Evolutionary conservation across 495 filamentous ascomycete genomes (phyloP), one percentile per base, ranked within the genome.

Genomic region (Friedmanniomyces simplex): DNA sequence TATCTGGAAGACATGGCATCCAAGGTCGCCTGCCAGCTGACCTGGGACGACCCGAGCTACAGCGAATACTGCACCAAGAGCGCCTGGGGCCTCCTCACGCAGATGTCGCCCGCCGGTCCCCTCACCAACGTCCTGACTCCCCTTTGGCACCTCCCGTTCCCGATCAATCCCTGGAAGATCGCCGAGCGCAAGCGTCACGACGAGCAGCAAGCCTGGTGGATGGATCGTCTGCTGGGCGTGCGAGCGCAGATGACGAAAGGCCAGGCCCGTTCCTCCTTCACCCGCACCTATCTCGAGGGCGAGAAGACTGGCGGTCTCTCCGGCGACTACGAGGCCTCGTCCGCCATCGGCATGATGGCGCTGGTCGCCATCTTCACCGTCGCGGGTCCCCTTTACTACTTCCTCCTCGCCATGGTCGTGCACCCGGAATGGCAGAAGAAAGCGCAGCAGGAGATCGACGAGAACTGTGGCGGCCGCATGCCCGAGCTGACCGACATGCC

Each of bases 21-120:
- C 4, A 71, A 71, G 55, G 58, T 71, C 32, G 67, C 68, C 61
- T 64, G 59, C 51, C 46, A 52, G 18, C 45, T 70, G 20, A 68
- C 68, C 8, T 72, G 68, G 68, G 69, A 68, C 48, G 63, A 72
- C 54, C 66, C 58, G 20, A 58, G 30, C 50, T 43, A 66, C 14
- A 70, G 68, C 59, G 60, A 59, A 37, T 65, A 67, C 50, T 64
- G 60, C 62, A 69, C 59, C 2, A 60, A 59, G 59, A 69, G 64
- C 46, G 69, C 66, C 16, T 72, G 68, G 68, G 69, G 66, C 37
- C 57, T 72, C 11, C 59, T 72, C 41, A 70, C 64, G 12, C 68
- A 72, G 47, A 72, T 72, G 69, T 70, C 69, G 0, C 69, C 69
- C 1, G 69, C 69, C 45, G 70, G 70, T 5, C 68, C 69, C 1